Evolutionary conservation across 352 stramenopile genomes (phyloP).

Genomic region (Pythium scleroteichum): DNA sequence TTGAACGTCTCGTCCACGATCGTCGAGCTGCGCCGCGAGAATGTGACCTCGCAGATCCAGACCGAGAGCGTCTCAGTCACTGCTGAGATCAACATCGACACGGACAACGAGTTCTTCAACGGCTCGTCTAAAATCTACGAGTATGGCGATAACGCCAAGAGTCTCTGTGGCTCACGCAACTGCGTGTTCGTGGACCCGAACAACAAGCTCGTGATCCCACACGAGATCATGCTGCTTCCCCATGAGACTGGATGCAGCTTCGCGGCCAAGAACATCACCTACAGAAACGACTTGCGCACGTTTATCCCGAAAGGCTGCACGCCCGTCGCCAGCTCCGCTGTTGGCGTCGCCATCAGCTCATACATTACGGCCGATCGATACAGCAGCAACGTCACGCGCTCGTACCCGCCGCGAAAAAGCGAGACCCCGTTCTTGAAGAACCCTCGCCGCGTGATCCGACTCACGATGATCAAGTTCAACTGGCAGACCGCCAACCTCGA

Average conservation of each 20-base stretch:
- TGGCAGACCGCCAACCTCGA: conserved; percentile 8
- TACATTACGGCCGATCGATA: conserved; percentile 44
- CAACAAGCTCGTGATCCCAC: conserved; percentile 28
- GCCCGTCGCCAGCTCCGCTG: conserved; percentile 26
- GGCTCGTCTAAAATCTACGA: background rate
- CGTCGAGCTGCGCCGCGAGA: conserved; percentile 6
- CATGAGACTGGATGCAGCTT: conserved; percentile 39
- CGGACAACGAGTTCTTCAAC: background rate
- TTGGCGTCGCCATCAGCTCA: conserved; percentile 39
- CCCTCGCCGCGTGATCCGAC: conserved; percentile 1
- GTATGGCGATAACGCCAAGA: conserved; percentile 30
- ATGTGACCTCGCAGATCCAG: conserved; percentile 18
- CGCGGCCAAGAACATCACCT: conserved; percentile 26
- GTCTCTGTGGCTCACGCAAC: conserved; percentile 31
- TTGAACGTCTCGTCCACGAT: background rate
- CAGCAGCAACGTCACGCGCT: conserved; percentile 20
- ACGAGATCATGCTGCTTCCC: conserved; percentile 38
- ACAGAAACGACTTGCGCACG: conserved; percentile 40
- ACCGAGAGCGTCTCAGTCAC: conserved; percentile 16
- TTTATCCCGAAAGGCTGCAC: conserved; percentile 37
- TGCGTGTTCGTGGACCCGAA: conserved; percentile 43
- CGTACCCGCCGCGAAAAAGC: conserved; percentile 6
- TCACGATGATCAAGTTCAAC: conserved; percentile 11
- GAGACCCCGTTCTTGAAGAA: conserved; percentile 7
- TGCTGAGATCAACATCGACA: conserved; percentile 9